Evolutionary conservation across 2,329 filamentous ascomycete genomes (phyloP), one percentile per base, ranked within the genome.

Genomic region (Ophiostoma piceae): DNA sequence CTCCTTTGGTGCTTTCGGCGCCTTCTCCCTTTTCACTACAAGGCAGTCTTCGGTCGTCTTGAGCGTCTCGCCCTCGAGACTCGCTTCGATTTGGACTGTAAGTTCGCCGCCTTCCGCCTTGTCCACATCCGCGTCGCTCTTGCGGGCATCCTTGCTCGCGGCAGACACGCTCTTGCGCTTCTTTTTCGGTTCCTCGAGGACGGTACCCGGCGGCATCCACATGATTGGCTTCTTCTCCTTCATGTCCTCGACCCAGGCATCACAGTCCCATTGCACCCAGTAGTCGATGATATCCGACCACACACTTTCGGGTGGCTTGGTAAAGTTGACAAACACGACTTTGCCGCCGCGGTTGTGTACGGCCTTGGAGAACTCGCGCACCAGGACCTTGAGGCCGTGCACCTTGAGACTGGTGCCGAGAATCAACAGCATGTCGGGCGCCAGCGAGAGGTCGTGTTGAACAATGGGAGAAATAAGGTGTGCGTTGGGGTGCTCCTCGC

Each of bases 231-330:
- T 83, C 68, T 85, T 84, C 67, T 79, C 78, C 71, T 84, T 86
- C 69, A 92, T 76, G 74, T 91, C 87, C 11, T 82, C 78, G 0
- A 92, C 88, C 89, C 89, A 92, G 3, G 86, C 86, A 74, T 92
- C 90, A 71, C 89, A 92, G 75, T 92, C 89, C 88, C 88, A 91
- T 72, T 90, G 84, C 0, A 92, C 84, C 86, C 89, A 91, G 72
- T 88, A 90, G 77, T 92, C 90, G 68, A 92, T 89, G 0, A 91
- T 80, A 69, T 91, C 89, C 0, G 88, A 86, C 90, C 90, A 92
- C 0, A 84, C 85, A 75, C 89, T 92, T 75, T 91, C 88, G 0
- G 89, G 83, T 0, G 89, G 89, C 74, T 90, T 90, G 1, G 89
- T 91, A 29, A 88, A 85, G 77, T 92, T 92, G 72, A 92, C 87